Evolutionary conservation across 83 land plant species (phyloP), one percentile per base, ranked within the genome.

Genomic region (Thuja plicata): DNA sequence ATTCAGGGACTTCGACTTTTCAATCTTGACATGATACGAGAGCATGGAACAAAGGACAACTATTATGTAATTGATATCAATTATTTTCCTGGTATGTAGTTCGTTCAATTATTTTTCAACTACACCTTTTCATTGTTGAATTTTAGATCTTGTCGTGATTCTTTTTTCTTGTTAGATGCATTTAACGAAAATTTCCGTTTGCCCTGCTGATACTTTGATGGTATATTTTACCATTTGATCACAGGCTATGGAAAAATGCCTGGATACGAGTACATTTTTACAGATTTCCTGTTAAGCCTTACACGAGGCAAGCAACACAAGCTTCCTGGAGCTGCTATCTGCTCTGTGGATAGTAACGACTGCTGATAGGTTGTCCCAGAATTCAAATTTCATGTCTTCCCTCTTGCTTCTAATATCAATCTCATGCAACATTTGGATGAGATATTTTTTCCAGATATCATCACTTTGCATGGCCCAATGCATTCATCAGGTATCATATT

Each of bases 61-160:
- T 97, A 88, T 74, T 96, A 96, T 93, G 97, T 97, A 21, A 96
- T 97, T 32, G 99, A 97, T 89, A 97, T 97, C 73, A 97, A 97
- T 74, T 97, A 97, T 90, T 97, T 97, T 86, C 99, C 99, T 83
- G 99, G 99, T 91, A 87, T 88, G 91, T 88, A 34, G 41, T 78
- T 16, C 30, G 73, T 41, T 86, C 46, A 27, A 46, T 40, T 10
- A 34, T 54, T 3, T 41, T 19, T 3, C 0, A 24, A 6, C 48
- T 32, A 62, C 8, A 34, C n/a, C 46, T 73, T 46, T 32, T 40
- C 7, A 40, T 30, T 27, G 9, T 21, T 40, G 34, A 2, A 41
- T 8, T 32, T 54, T 30, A 41, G 41, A 40, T 10, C 1, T 10
- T 8, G 11, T 57, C 6, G 45, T 35, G 11, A 17, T 16, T 81